A percentile compares a stretch with the other conserved stretches of the same genome.
phyloP scores from a whole-genome alignment of 306 rosid genomes.

The Malus orientalis region DNA sequence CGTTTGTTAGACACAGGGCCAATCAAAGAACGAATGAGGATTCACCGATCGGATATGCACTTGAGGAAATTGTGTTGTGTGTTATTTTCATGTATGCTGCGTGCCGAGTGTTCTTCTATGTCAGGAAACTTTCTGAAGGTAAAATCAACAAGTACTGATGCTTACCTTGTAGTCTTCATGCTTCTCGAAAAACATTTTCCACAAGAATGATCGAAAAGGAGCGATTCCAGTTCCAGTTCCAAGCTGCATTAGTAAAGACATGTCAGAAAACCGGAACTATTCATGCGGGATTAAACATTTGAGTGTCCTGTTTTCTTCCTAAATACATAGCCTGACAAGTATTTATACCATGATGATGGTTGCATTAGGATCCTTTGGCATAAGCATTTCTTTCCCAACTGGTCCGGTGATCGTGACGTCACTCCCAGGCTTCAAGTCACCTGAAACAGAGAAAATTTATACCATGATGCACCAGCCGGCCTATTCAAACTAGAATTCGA shows the following conservation, averaged over 20 bases:
- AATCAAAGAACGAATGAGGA: not conserved
- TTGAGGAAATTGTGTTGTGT: not conserved
- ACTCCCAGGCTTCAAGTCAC: slow-evolving; percentile 84
- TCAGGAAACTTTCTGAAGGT: not conserved
- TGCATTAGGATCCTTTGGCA: slow-evolving; percentile 98
- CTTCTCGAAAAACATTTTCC: slow-evolving; percentile 98
- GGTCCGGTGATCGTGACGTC: slow-evolving; percentile 90
- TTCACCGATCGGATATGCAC: not conserved
- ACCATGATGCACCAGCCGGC: not conserved
- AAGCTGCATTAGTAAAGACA: slow-evolving; percentile 42
- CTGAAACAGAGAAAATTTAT: slow-evolving; percentile 29
- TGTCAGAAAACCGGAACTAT: not conserved
- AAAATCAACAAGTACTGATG: not conserved
- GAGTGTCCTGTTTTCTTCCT: not conserved
- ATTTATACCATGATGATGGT: slow-evolving; percentile 69
- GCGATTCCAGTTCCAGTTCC: slow-evolving; percentile 99
- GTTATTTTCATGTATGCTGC: not conserved
- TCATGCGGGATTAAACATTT: not conserved
- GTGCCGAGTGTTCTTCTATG: not conserved
- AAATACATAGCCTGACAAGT: not conserved
- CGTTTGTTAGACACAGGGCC: not conserved
- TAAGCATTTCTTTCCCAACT: slow-evolving; percentile 94
- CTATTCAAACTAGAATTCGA: not conserved
- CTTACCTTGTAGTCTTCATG: slow-evolving; percentile 80
- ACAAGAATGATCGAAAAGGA: slow-evolving; percentile 84